Percentiles rank a stretch among this genome's conserved stretches.
These are phyloP conservation scores for Platanus orientalis DNA, from an alignment of 164 flowering plant species.

Conservation along the genomic window DNA sequence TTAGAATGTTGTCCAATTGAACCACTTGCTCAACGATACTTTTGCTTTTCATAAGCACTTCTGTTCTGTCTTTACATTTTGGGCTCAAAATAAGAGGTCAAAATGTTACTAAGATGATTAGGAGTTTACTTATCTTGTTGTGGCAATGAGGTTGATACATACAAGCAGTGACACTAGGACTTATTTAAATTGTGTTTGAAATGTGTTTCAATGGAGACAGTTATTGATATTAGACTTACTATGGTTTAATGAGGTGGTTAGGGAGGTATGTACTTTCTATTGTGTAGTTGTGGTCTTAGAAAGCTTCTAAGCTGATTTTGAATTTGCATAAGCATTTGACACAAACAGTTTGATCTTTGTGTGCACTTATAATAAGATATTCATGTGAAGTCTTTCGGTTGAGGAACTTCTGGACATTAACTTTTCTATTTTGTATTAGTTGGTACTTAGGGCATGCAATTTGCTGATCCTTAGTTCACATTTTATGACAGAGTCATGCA, in stretches of 20 bases:
- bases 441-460: neutral
- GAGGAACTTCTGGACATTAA: neutral
- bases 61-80: neutral
- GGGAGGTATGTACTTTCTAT: neutral
- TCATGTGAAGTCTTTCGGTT: neutral
- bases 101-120: neutral
- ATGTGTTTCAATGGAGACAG: neutral
- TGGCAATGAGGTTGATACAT: neutral
- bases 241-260: neutral
- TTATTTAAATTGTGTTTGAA: neutral
- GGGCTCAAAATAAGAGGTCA: neutral
- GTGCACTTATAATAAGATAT: neutral
- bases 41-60: neutral
- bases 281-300: neutral
- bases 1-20: neutral
- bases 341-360: neutral
- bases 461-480: conserved; percentile 5
- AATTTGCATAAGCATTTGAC: neutral
- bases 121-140: neutral
- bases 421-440: neutral
- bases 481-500: conserved; percentile 82
- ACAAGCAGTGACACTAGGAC: neutral
- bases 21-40: neutral
- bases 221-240: neutral
- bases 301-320: neutral